Evolutionary conservation across 805 yeast genomes (phyloP), one percentile per base, ranked within the genome.

Genomic region (Candida orba): DNA sequence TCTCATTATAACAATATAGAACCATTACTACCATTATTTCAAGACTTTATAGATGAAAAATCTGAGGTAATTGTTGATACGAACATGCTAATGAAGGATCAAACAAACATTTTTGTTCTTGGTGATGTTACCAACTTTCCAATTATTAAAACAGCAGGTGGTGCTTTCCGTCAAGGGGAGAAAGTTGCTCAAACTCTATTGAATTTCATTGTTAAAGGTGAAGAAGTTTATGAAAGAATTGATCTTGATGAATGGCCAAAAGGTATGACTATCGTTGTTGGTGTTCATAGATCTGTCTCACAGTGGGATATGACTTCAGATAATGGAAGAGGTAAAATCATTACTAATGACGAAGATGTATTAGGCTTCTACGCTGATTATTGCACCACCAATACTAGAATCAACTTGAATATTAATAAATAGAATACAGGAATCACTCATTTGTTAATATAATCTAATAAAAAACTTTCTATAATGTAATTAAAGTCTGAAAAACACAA

Each of bases 141-240:
- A n/a, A 63, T 67, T 34, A 64, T 68, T 44, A 68, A 68, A 50
- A 63, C 67, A 4, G 71, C 72, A 6, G 72, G 72, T 3, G 67
- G 65, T 48, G 72, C 72, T 9, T 57, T 46, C 46, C 50, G 43
- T 15, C 56, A 53, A 29, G 61, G 59, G 20, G 43, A 43, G 13
- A 33, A 38, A 30, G 59, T 49, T n/a, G 55, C 56, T 4, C 41
- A 50, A 29, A 44, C 50, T 6, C 10, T 56, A 31, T 41, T 41
- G 32, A 54, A 57, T 36, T 17, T 56, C 10, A 8, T 49, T 2
- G 50, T 50, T 2, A 38, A 40, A 29, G 48, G 43, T 1, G 44
- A 42, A 30, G 30, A 46, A 31, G 49, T 39, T 22, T 52, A 50
- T 41, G 45, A 42, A 2, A 25, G 35, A 10, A 45, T 51, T 8